These are phyloP conservation scores for Patellifolia procumbens DNA, from an alignment of 179 eudicot genomes.

Conservation along the genomic window DNA sequence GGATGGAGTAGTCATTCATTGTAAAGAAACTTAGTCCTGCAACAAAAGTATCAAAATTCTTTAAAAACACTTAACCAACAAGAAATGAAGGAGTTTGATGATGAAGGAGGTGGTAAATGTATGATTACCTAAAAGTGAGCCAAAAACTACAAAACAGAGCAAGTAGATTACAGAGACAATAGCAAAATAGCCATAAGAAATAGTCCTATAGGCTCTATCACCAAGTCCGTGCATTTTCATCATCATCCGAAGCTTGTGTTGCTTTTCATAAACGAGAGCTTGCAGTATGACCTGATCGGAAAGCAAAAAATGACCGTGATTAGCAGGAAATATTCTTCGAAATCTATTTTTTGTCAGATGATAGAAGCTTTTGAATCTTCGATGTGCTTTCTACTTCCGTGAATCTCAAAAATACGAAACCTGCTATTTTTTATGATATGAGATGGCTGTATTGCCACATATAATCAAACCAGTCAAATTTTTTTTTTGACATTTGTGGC, in stretches of 20 bases:
- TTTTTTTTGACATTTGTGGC: too few species aligned
- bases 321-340: background rate
- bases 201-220: constrained; percentile 82
- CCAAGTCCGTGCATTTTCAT: constrained; percentile 99
- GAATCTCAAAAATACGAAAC: too few species aligned
- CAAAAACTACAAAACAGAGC: constrained; percentile 73
- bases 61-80: background rate
- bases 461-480: too few species aligned
- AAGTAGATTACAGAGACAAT: constrained; percentile 59
- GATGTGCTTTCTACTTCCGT: too few species aligned
- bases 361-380: background rate
- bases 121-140: constrained; percentile 64
- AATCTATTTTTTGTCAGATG: background rate
- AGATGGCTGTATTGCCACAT: too few species aligned
- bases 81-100: background rate
- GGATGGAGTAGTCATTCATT: constrained; percentile 70
- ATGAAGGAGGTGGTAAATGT: background rate
- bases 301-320: background rate
- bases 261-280: constrained; percentile 83
- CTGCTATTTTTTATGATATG: too few species aligned
- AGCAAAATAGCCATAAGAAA: constrained; percentile 74
- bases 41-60: constrained; percentile 4
- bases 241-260: constrained; percentile 80
- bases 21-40: constrained; percentile 73
- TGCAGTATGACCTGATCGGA: constrained; percentile 58